A percentile compares a stretch with the other conserved stretches of the same genome.
Evolutionary conservation across 495 filamentous ascomycete genomes (phyloP).

Genomic region (Chaetomium cochliodes): DNA sequence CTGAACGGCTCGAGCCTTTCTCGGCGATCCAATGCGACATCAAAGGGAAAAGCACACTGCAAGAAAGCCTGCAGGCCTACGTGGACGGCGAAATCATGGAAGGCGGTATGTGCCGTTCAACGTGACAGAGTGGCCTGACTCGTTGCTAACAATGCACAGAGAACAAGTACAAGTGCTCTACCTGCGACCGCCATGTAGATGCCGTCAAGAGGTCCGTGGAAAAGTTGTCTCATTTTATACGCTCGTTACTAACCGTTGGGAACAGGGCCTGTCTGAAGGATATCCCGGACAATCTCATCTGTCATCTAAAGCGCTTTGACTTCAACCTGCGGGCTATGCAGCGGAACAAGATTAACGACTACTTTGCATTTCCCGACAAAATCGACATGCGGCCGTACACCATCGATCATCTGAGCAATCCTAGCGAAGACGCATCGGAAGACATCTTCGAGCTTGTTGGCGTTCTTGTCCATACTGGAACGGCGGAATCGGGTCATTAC

Average conservation of each 20-base stretch:
- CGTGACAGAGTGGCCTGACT: background rate
- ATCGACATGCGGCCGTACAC: conserved; percentile 94
- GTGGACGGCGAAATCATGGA: conserved; percentile 97
- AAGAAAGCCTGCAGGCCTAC: conserved; percentile 88
- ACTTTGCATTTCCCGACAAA: conserved; percentile 77
- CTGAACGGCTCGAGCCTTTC: conserved; percentile 84
- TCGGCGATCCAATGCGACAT: conserved; percentile 97
- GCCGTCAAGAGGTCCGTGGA: conserved; percentile 75
- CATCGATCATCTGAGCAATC: conserved; percentile 75
- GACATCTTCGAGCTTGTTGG: conserved; percentile 93
- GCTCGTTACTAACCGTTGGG: conserved; percentile 22
- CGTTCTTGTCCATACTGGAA: conserved; percentile 87
- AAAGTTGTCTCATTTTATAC: background rate
- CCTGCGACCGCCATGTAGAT: conserved; percentile 85
- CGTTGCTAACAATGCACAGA: conserved; percentile 49
- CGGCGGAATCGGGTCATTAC: conserved; percentile 93
- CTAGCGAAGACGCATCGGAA: conserved; percentile 48
- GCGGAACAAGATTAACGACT: conserved; percentile 93
- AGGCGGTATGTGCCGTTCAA: conserved; percentile 58
- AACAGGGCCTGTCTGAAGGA: conserved; percentile 82
- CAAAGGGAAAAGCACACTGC: conserved; percentile 79
- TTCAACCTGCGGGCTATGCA: conserved; percentile 83
- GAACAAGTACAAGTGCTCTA: conserved; percentile 97
- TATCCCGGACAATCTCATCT: conserved; percentile 90
- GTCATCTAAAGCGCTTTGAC: conserved; percentile 95